Evolutionary conservation across 1,139 yeast species (phyloP).

Genomic region (Magnusiomyces ingens): DNA sequence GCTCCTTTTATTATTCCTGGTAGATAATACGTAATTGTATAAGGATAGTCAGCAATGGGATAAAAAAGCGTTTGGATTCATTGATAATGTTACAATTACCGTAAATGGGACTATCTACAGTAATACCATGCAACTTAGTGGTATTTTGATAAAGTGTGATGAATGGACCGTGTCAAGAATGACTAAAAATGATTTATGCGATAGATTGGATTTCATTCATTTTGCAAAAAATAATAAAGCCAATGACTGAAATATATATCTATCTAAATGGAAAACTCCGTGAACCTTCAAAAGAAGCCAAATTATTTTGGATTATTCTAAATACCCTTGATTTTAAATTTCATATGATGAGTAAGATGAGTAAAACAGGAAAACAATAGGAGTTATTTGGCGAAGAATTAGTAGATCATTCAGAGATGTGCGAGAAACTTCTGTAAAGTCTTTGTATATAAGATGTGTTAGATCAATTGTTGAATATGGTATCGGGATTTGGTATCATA

Average conservation of each 20-base stretch:
- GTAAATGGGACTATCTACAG: too few relatives aligned
- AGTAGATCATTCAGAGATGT: not conserved
- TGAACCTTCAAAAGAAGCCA: not conserved
- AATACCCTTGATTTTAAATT: not conserved
- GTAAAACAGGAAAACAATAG: not conserved
- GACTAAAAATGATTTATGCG: slow-evolving; percentile 12
- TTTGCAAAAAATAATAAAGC: not conserved
- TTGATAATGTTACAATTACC: too few relatives aligned
- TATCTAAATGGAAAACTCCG: not conserved
- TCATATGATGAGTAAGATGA: not conserved
- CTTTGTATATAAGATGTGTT: not conserved
- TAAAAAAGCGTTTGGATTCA: too few relatives aligned
- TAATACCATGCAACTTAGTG: too few relatives aligned
- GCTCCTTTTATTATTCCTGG: slow-evolving; percentile 17
- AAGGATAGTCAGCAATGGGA: not conserved
- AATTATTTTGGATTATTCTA: not conserved
- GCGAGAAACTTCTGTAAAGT: not conserved
- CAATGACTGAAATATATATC: too few relatives aligned
- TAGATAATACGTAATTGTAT: slow-evolving; percentile 18
- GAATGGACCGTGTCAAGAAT: too few relatives aligned
- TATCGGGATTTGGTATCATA: not conserved
- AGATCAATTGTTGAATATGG: not conserved
- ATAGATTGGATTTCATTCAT: slow-evolving; percentile 4
- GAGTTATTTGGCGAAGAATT: not conserved
- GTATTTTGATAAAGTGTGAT: too few relatives aligned